Base-by-base conservation (phyloP, 768 basidiomycete species). In the Mycena olivaceomarginata region DNA sequence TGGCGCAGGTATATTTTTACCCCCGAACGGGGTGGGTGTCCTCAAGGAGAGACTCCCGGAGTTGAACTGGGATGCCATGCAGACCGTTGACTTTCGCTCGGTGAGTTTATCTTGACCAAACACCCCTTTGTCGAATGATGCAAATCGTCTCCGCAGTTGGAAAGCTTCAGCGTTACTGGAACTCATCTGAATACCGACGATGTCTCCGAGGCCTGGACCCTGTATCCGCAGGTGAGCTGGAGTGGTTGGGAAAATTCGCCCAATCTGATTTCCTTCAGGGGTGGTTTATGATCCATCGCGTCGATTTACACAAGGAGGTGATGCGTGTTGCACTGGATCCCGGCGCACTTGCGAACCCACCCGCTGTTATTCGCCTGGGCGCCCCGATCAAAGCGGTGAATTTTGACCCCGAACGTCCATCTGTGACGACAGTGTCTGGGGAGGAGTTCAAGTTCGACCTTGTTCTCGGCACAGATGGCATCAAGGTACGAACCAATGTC, bases 211-310 rank as follows among this genome's bases (percentile, higher is more conserved):
- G 67, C 15, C 10, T 69, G 67, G 67, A 51, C 16, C 20, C 40
- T 15, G 5, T 59, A 57, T 45, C 40, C 68, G n/a, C 39, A 59
- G 56, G 68, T 70, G 13, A 13, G 9, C 40, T 43, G 31, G 22
- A 57, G 13, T 25, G 1, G 39, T 5, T 62, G 8, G 41, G 11
- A 18, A 16, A 15, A 41, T 43, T 67, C 63, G 51, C 51, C 66
- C 4, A 8, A 43, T 67, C 20, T 57, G 5, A 65, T 66, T 68
- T 45, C 57, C 56, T 59, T 51, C 48, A 76, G 75, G 68, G 68
- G n/a, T 75, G 69, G 65, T 67, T 74, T 45, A 67, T 75, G 74
- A 43, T 51, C 25, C 76, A 77, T 64, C 76, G 73, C 8, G 73
- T 74, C 40, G 76, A 77, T 53, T 6, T 67, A 2, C 76, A 77